phyloP scores from a whole-genome alignment of 2,329 filamentous ascomycete genomes.

The Colletotrichum aenigma region DNA sequence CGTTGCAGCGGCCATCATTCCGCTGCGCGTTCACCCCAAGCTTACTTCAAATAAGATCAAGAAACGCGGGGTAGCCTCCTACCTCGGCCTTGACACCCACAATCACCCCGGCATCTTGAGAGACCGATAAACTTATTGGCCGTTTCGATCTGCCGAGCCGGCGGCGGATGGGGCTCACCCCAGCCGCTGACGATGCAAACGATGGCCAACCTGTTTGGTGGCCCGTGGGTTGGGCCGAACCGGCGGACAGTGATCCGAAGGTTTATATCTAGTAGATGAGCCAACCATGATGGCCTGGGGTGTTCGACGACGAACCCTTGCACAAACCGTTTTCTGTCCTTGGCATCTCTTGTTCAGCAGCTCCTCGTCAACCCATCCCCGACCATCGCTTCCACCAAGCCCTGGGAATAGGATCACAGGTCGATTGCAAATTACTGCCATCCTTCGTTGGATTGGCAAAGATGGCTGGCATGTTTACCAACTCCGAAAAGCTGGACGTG shows the following conservation, averaged over 20 bases:
- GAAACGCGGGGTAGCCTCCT: slow-evolving; percentile 6
- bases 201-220: neutral
- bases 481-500: slow-evolving; percentile 5
- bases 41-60: neutral
- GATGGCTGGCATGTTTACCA: neutral
- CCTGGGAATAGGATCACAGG: neutral
- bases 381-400: neutral
- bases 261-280: neutral
- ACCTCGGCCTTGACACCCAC: neutral
- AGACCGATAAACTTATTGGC: neutral
- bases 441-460: neutral
- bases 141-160: neutral
- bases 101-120: neutral
- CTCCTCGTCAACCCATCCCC: neutral
- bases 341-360: neutral
- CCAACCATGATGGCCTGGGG: neutral
- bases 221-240: neutral
- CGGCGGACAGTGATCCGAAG: neutral
- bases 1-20: neutral
- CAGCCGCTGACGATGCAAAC: neutral
- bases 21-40: neutral
- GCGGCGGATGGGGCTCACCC: neutral
- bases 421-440: neutral
- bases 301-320: neutral
- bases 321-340: neutral